Conservation (phyloP, 2,329 filamentous ascomycete species). For the Lasiodiplodia citricola region DNA sequence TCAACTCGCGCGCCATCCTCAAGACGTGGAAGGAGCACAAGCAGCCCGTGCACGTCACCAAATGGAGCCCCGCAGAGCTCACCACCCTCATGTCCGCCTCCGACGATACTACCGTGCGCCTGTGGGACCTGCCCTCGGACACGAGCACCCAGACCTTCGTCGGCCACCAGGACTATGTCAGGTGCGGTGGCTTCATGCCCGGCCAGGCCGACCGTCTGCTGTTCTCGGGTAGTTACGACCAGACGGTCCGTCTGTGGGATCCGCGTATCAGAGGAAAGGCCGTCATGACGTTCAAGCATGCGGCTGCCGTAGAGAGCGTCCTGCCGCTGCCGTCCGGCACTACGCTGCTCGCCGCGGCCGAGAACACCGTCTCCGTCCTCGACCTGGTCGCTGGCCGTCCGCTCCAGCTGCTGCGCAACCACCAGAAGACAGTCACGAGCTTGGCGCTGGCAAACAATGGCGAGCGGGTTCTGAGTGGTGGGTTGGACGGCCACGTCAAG, state of each 20-base stretch:
- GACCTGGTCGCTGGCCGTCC: slow-evolving; percentile 92
- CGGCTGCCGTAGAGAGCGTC: slow-evolving; percentile 87
- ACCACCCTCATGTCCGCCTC: slow-evolving; percentile 87
- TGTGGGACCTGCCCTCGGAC: slow-evolving; percentile 91
- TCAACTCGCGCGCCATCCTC: slow-evolving; percentile 85
- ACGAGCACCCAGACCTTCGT: slow-evolving; percentile 77
- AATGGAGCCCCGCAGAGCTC: slow-evolving; percentile 87
- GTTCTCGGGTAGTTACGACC: slow-evolving; percentile 91
- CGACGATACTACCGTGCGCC: slow-evolving; percentile 88
- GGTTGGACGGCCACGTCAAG: slow-evolving; percentile 94
- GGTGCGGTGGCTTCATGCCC: slow-evolving; percentile 85
- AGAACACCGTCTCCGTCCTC: slow-evolving; percentile 86
- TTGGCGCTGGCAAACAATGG: slow-evolving; percentile 82
- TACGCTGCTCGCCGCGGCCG: slow-evolving; percentile 81
- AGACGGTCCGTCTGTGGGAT: slow-evolving; percentile 93
- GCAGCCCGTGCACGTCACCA: slow-evolving; percentile 89
- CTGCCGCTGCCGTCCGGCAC: slow-evolving; percentile 86
- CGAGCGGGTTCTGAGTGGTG: slow-evolving; percentile 82
- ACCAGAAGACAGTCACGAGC: slow-evolving; percentile 96
- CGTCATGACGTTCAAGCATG: slow-evolving; percentile 94
- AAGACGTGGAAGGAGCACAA: slow-evolving; percentile 96
- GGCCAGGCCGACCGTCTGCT: slow-evolving; percentile 72
- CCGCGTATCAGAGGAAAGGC: slow-evolving; percentile 68
- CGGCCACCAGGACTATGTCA: slow-evolving; percentile 92
- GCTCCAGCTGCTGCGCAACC: slow-evolving; percentile 84